Evolutionary conservation across 306 rosid species (phyloP).

Genomic region (Sechiopsis laciniata): DNA sequence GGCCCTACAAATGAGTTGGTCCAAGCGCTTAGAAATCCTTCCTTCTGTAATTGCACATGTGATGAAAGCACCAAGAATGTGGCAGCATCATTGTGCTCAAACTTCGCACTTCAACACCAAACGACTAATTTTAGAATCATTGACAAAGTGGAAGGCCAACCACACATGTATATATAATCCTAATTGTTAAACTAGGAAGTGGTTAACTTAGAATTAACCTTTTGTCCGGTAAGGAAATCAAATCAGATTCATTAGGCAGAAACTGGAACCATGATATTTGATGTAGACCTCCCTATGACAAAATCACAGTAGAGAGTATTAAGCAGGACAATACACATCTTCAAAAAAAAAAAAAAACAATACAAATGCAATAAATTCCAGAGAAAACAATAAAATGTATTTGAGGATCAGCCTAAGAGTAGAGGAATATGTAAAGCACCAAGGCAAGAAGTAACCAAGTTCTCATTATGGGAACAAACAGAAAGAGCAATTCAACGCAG

Average conservation of each 20-base stretch:
- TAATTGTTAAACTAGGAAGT: neutral
- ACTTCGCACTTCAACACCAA: slow-evolving; percentile 43
- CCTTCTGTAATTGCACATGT: slow-evolving; percentile 87
- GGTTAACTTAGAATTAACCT: slow-evolving; percentile 40
- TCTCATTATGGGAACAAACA: neutral
- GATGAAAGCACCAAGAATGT: slow-evolving; percentile 68
- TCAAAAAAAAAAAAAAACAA: neutral
- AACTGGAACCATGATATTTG: slow-evolving; percentile 93
- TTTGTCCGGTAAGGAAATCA: slow-evolving; percentile 63
- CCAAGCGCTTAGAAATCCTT: slow-evolving; percentile 83
- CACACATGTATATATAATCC: neutral
- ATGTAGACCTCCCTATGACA: slow-evolving; percentile 72
- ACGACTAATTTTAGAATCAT: slow-evolving; percentile 16
- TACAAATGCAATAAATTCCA: neutral
- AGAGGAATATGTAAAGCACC: neutral
- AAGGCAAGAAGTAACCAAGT: neutral
- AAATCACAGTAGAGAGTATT: slow-evolving; percentile 11
- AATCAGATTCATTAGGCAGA: slow-evolving; percentile 81
- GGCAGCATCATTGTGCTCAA: slow-evolving; percentile 81
- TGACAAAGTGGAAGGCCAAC: slow-evolving; percentile 12
- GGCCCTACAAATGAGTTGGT: slow-evolving; percentile 98
- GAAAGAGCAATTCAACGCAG: neutral
- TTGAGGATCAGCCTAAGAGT: slow-evolving; percentile 1
- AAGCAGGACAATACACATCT: neutral
- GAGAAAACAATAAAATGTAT: neutral